A percentile compares a stretch with the other conserved stretches of the same genome.
phyloP scores from a whole-genome alignment of 2,329 filamentous ascomycete species.

The Calonectria pseudoturangicola region DNA sequence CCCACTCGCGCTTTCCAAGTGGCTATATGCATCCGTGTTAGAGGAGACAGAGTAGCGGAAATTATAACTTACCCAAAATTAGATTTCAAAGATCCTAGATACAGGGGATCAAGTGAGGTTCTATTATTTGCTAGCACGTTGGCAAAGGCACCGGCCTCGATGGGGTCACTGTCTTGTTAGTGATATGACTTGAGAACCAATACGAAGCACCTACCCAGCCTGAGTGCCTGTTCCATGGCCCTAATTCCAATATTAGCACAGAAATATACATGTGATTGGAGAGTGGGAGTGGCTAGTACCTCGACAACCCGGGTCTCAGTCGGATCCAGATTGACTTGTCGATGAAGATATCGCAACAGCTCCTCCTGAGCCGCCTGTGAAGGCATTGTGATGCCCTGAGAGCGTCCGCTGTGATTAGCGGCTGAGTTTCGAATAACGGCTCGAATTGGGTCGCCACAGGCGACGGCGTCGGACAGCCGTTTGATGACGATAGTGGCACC shows the following conservation, averaged over 20 bases:
- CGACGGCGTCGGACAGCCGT: conserved; percentile 45
- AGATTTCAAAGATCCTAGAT: conserved; percentile 51
- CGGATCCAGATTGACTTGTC: conserved; percentile 48
- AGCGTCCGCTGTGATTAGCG: conserved; percentile 17
- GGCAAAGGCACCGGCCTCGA: conserved; percentile 55
- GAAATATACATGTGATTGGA: neutral
- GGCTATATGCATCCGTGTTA: conserved; percentile 35
- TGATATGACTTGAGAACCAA: conserved; percentile 12
- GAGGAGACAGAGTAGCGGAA: conserved; percentile 42
- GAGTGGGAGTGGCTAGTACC: conserved; percentile 4
- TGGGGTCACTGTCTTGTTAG: conserved; percentile 61
- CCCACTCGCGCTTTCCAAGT: conserved; percentile 53
- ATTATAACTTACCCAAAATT: conserved; percentile 41
- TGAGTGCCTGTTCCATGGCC: conserved; percentile 34
- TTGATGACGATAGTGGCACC: conserved; percentile 5
- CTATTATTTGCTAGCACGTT: conserved; percentile 46
- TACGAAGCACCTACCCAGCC: conserved; percentile 22
- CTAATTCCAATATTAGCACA: conserved; percentile 13
- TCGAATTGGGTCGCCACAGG: conserved; percentile 59
- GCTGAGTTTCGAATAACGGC: conserved; percentile 58
- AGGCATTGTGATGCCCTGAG: conserved; percentile 62
- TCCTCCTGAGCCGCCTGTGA: conserved; percentile 55
- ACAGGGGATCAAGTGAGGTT: conserved; percentile 50
- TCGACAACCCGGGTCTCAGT: conserved; percentile 44
- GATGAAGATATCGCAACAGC: conserved; percentile 57